Percentiles rank a stretch among this genome's conserved stretches.
Evolutionary conservation across 1,284 basidiomycete genomes (phyloP).

Genomic region (Agroathelia rolfsii): DNA sequence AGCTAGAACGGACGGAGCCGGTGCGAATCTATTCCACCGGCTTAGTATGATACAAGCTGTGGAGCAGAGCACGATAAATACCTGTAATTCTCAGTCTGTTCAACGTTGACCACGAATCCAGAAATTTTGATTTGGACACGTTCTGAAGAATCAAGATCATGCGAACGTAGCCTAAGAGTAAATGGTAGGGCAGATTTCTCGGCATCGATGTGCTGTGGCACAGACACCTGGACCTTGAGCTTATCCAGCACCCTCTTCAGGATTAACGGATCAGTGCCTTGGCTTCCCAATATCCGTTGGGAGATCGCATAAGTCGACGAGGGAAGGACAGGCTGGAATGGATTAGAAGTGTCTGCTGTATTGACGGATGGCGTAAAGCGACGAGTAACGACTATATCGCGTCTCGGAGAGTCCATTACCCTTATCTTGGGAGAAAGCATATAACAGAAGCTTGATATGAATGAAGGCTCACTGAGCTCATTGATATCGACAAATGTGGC

Average conservation of each 20-base stretch:
- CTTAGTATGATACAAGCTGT: neutral
- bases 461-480: slow-evolving; percentile 22
- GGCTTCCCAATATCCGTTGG: slow-evolving; percentile 6
- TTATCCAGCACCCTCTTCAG: slow-evolving; percentile 44
- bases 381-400: slow-evolving; percentile 33
- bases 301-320: slow-evolving; percentile 33
- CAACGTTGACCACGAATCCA: slow-evolving; percentile 42
- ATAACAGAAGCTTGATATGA: slow-evolving; percentile 39
- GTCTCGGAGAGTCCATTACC: slow-evolving; percentile 24
- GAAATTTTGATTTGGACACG: slow-evolving; percentile 43
- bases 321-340: slow-evolving; percentile 11
- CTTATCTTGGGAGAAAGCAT: slow-evolving; percentile 30
- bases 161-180: slow-evolving; percentile 48
- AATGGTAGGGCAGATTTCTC: slow-evolving; percentile 39
- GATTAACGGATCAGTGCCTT: slow-evolving; percentile 25
- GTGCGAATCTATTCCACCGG: slow-evolving; percentile 25
- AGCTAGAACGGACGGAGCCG: slow-evolving; percentile 28
- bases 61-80: slow-evolving; percentile 22
- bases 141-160: slow-evolving; percentile 34
- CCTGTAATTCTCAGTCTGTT: slow-evolving; percentile 59
- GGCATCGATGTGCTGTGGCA: slow-evolving; percentile 44
- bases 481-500: slow-evolving; percentile 44
- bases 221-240: slow-evolving; percentile 49
- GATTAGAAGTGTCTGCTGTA: too few species aligned
- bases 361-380: slow-evolving; percentile 29